Percentiles rank a stretch among this genome's conserved stretches.
phyloP scores from a whole-genome alignment of 108 stramenopile species.

The Cyclotella kingstonii region DNA sequence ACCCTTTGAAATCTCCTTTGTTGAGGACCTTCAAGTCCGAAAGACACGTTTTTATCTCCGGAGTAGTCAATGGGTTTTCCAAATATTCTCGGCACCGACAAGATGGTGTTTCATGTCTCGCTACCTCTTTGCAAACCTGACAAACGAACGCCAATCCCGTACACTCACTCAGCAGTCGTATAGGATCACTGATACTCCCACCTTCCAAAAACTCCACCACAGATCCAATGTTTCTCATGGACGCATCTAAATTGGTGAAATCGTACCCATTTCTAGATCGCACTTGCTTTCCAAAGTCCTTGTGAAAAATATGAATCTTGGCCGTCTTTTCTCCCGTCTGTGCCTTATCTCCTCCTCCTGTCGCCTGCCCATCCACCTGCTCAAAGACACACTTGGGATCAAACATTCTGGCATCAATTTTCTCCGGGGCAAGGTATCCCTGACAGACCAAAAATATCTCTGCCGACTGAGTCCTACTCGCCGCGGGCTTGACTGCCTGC shows the following conservation, averaged over 20 bases:
- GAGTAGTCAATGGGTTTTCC: conserved; percentile 79
- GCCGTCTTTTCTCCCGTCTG: conserved; percentile 44
- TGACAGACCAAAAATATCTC: conserved; percentile 98
- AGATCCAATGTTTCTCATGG: conserved; percentile 70
- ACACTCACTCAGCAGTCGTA: conserved; percentile 83
- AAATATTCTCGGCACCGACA: conserved; percentile 70
- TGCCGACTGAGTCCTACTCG: conserved; percentile 89
- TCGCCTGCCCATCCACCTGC: conserved; percentile 77
- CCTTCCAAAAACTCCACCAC: conserved; percentile 81
- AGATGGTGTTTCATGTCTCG: conserved; percentile 20
- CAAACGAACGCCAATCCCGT: conserved; percentile 86
- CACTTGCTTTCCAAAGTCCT: conserved; percentile 86
- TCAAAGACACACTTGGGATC: conserved; percentile 98
- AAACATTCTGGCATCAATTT: conserved; percentile 93
- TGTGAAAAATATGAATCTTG: conserved; percentile 86
- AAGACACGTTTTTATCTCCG: conserved; percentile 85
- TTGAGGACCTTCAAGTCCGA: conserved; percentile 93
- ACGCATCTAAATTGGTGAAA: conserved; percentile 76
- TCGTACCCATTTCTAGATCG: conserved; percentile 92
- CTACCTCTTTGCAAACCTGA: conserved; percentile 43
- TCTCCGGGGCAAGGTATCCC: conserved; percentile 86
- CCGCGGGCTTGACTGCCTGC: conserved; percentile 93
- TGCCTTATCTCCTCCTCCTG: conserved; percentile 54
- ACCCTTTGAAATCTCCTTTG: conserved; percentile 92
- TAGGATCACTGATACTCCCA: conserved; percentile 78